A percentile compares a stretch with the other conserved stretches of the same genome.
phyloP scores from a whole-genome alignment of 805 yeast species.

The Martiniozyma abietophila region DNA sequence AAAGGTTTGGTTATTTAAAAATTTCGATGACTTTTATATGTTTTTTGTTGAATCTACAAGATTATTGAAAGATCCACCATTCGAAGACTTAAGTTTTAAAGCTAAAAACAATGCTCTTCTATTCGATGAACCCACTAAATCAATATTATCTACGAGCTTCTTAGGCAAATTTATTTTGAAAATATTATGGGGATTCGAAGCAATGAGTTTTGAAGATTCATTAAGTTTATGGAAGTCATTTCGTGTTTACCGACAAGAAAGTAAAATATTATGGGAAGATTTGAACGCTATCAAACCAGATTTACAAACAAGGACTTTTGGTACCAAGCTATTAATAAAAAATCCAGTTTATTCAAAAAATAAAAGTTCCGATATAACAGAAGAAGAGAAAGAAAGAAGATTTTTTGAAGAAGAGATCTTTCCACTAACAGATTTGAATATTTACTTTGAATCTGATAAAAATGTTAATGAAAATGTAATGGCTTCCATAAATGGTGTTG shows the following conservation, averaged over 20 bases:
- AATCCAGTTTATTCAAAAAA: too few species aligned
- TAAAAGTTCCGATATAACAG: too few species aligned
- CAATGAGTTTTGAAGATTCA: constrained; percentile 39
- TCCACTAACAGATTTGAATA: too few species aligned
- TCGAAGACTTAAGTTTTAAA: constrained; percentile 1
- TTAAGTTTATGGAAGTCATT: constrained; percentile 35
- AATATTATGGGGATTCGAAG: constrained; percentile 31
- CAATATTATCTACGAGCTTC: constrained; percentile 31
- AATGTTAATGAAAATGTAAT: constrained; percentile 1
- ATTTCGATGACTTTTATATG: constrained; percentile 38
- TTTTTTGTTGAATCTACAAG: constrained; percentile 26
- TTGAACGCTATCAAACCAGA: background rate
- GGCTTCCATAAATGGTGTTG: too few species aligned
- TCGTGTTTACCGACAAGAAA: constrained; percentile 27
- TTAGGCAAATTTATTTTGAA: constrained; percentile 37
- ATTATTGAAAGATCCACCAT: constrained; percentile 25
- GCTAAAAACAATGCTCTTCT: constrained; percentile 17
- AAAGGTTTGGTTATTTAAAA: constrained; percentile 6
- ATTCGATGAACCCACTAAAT: constrained; percentile 9
- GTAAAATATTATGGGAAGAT: constrained; percentile 11
- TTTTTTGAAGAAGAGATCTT: constrained; percentile 7
- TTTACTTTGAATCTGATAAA: background rate
- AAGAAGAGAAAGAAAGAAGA: too few species aligned
- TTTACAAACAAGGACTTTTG: too few species aligned
- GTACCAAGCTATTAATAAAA: too few species aligned